These are phyloP conservation scores for Cryoendolithus antarcticus DNA, from an alignment of 2,329 filamentous ascomycete species.

Conservation along the genomic window DNA sequence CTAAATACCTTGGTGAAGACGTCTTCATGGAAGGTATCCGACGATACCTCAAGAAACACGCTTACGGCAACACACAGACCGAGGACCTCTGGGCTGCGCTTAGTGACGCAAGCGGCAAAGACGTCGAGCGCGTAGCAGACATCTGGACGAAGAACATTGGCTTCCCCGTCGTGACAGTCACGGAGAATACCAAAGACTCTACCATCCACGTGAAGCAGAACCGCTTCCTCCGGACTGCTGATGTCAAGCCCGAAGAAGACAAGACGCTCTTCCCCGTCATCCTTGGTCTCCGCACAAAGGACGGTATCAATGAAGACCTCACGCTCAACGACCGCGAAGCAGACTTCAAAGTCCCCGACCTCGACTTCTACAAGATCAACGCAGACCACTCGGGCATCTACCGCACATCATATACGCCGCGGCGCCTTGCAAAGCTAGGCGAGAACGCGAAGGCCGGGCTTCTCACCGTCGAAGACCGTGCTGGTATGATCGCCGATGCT, in stretches of 20 bases:
- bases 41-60: slow-evolving; percentile 85
- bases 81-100: slow-evolving; percentile 82
- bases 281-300: slow-evolving; percentile 69
- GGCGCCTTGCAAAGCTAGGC: slow-evolving; percentile 76
- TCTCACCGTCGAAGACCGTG: slow-evolving; percentile 76
- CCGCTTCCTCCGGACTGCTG: slow-evolving; percentile 81
- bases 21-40: slow-evolving; percentile 89
- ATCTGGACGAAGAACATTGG: slow-evolving; percentile 97
- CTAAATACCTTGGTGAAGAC: slow-evolving; percentile 86
- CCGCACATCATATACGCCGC: slow-evolving; percentile 74
- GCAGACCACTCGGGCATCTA: slow-evolving; percentile 89
- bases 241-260: slow-evolving; percentile 89
- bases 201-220: slow-evolving; percentile 87
- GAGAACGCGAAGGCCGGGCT: slow-evolving; percentile 70
- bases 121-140: slow-evolving; percentile 79
- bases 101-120: slow-evolving; percentile 79
- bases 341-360: slow-evolving; percentile 62
- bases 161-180: slow-evolving; percentile 80
- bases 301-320: slow-evolving; percentile 66
- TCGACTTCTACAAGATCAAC: slow-evolving; percentile 94
- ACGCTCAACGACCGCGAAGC: slow-evolving; percentile 62
- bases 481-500: slow-evolving; percentile 82
- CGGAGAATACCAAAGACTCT: slow-evolving; percentile 56
- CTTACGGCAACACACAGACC: slow-evolving; percentile 90
- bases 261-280: slow-evolving; percentile 80